These are phyloP conservation scores for Rubia balearica DNA, from an alignment of 305 asterid species.

Conservation along the genomic window DNA sequence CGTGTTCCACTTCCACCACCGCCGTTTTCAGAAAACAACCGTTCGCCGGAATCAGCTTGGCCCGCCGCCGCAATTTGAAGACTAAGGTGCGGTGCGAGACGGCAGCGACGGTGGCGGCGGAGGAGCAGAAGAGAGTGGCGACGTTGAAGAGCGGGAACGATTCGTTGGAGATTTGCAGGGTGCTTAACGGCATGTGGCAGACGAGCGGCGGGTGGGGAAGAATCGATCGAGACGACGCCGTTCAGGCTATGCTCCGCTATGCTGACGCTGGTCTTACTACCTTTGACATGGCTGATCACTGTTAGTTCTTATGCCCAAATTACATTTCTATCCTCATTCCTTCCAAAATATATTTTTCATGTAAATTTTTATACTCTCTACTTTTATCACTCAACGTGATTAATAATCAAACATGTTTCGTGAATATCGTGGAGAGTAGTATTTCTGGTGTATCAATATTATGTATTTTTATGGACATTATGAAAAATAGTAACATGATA, in stretches of 20 bases:
- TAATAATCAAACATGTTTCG: too few species aligned
- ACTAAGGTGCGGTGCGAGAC: conserved; percentile 45
- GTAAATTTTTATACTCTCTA: too few species aligned
- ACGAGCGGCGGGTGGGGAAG: conserved; percentile 98
- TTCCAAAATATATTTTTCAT: not conserved
- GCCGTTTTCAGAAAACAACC: conserved; percentile 3
- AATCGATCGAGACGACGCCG: conserved; percentile 84
- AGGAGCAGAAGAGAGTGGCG: conserved; percentile 28
- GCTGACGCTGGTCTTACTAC: conserved; percentile 84
- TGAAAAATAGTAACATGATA: too few species aligned
- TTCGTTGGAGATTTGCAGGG: conserved; percentile 78
- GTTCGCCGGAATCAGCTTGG: conserved; percentile 2
- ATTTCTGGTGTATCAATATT: too few species aligned
- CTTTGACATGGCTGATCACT: conserved; percentile 96
- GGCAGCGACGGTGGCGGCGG: conserved; percentile 19
- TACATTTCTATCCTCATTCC: not conserved
- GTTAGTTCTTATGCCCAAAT: conserved; percentile 26
- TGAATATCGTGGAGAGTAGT: too few species aligned
- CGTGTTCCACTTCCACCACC: conserved; percentile 14
- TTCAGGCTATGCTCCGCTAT: conserved; percentile 72
- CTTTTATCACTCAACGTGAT: not conserved
- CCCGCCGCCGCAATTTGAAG: not conserved
- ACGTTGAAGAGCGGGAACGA: conserved; percentile 63
- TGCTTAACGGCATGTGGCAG: conserved; percentile 93
- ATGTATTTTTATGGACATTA: too few species aligned